A percentile compares a stretch with the other conserved stretches of the same genome.
Conservation (phyloP, 331 rosid species). For the Rhamnella rubrinervis region DNA sequence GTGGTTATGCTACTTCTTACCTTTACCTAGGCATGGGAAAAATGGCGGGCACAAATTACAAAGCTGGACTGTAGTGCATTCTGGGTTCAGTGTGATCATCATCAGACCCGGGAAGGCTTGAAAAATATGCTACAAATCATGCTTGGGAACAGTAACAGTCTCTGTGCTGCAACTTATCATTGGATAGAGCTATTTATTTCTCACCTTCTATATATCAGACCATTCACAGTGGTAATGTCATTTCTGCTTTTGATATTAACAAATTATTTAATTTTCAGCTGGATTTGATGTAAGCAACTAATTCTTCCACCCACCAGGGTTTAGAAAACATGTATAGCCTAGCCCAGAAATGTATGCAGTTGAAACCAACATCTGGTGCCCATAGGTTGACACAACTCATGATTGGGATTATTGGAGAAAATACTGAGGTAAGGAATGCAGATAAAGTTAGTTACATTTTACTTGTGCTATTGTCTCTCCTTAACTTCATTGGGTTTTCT, state of each 20-base stretch:
- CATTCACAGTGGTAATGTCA: conserved; percentile 66
- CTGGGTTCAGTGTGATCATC: conserved; percentile 82
- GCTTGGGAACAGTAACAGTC: conserved; percentile 72
- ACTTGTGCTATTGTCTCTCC: conserved; percentile 9
- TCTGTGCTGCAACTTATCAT: conserved; percentile 60
- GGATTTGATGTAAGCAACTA: conserved; percentile 24
- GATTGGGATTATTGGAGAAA: conserved; percentile 84
- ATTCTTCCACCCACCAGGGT: conserved; percentile 51
- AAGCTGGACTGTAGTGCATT: conserved; percentile 79
- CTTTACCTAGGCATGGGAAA: conserved; percentile 80
- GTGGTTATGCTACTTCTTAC: conserved; percentile 16
- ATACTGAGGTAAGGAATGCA: conserved; percentile 65
- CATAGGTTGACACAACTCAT: conserved; percentile 69
- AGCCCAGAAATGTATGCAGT: conserved; percentile 78
- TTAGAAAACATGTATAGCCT: conserved; percentile 81
- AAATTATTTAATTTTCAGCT: conserved; percentile 17
- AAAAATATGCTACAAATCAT: conserved; percentile 79
- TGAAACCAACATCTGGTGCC: conserved; percentile 52
- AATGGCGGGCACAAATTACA: conserved; percentile 81
- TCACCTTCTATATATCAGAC: conserved; percentile 78
- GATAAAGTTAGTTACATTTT: conserved; percentile 11
- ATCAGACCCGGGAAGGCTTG: conserved; percentile 73
- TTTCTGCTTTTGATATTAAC: conserved; percentile 3
- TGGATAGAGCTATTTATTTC: conserved; percentile 85
- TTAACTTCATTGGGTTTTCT: conserved; percentile 27